Percentiles rank a stretch among this genome's conserved stretches.
Evolutionary conservation across 1,284 basidiomycete species (phyloP).

Genomic region (Ustilago cynodontis): DNA sequence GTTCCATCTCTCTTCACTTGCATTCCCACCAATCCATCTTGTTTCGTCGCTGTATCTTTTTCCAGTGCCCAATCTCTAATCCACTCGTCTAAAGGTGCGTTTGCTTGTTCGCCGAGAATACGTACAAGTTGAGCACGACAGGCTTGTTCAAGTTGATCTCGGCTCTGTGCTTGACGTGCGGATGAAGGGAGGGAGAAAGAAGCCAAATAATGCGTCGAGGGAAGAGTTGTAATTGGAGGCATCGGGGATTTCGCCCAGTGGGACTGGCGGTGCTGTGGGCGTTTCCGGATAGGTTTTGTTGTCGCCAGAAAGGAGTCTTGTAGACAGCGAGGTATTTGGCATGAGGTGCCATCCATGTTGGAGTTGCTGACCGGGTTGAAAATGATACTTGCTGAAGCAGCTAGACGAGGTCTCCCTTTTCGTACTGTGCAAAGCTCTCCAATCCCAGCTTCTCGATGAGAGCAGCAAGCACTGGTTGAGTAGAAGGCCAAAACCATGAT

Average conservation of each 20-base stretch:
- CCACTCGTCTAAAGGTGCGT: no score
- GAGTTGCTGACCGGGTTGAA: not conserved
- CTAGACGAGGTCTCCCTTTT: no score
- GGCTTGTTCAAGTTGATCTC: no score
- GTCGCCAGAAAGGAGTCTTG: slow-evolving; percentile 5
- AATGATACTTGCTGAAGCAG: no score
- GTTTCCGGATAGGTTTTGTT: slow-evolving; percentile 2
- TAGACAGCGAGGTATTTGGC: slow-evolving; percentile 12
- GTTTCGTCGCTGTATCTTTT: no score
- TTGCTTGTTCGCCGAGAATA: no score
- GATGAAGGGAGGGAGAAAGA: slow-evolving; percentile 6
- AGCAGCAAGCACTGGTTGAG: no score
- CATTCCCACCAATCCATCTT: not conserved
- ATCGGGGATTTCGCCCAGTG: not conserved
- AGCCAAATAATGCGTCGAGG: slow-evolving; percentile 5
- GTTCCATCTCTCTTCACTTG: not conserved
- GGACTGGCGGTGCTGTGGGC: slow-evolving; percentile 5
- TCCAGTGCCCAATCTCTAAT: no score
- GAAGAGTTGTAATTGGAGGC: not conserved
- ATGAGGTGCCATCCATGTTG: slow-evolving; percentile 11
- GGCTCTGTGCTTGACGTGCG: not conserved
- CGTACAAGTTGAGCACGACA: no score
- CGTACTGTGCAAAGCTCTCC: no score
- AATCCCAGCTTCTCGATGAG: no score
- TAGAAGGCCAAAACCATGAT: no score